phyloP scores from a whole-genome alignment of 441 rosid genomes.

The Omphalea diandra region DNA sequence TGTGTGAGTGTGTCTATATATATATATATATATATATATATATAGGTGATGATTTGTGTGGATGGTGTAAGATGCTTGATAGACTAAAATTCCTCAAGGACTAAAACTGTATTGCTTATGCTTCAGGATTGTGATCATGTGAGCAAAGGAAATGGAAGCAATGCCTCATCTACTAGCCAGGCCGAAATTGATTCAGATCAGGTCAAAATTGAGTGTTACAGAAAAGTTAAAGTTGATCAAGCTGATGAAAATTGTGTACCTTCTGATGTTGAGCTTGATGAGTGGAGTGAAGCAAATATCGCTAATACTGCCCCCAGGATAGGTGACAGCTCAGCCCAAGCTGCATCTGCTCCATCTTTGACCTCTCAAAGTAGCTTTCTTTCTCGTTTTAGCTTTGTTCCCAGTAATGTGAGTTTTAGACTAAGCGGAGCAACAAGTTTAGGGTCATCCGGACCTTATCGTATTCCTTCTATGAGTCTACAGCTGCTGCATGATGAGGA shows the following conservation, averaged over 20 bases:
- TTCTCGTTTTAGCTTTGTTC: constrained; percentile 79
- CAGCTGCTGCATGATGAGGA: constrained; percentile 39
- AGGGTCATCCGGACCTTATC: constrained; percentile 72
- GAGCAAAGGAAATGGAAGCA: constrained; percentile 37
- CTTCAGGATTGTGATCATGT: constrained; percentile 30
- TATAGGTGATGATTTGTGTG: not conserved
- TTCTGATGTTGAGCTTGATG: constrained; percentile 49
- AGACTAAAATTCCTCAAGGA: not conserved
- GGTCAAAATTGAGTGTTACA: constrained; percentile 43
- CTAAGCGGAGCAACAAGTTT: constrained; percentile 70
- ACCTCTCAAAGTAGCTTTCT: constrained; percentile 53
- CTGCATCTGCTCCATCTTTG: constrained; percentile 40
- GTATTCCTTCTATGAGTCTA: constrained; percentile 41
- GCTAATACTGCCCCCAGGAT: constrained; percentile 33
- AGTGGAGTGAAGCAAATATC: constrained; percentile 43
- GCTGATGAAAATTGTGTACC: constrained; percentile 36
- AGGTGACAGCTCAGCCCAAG: constrained; percentile 50
- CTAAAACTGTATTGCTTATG: constrained; percentile 5
- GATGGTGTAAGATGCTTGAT: not conserved
- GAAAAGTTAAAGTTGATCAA: constrained; percentile 44
- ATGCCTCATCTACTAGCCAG: constrained; percentile 32
- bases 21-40: too few relatives aligned
- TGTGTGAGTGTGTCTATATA: too few relatives aligned
- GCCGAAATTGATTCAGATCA: constrained; percentile 31
- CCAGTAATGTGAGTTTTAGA: constrained; percentile 76